These are phyloP conservation scores for Polygonum maritimum DNA, from an alignment of 148 eudicot species.

Conservation along the genomic window DNA sequence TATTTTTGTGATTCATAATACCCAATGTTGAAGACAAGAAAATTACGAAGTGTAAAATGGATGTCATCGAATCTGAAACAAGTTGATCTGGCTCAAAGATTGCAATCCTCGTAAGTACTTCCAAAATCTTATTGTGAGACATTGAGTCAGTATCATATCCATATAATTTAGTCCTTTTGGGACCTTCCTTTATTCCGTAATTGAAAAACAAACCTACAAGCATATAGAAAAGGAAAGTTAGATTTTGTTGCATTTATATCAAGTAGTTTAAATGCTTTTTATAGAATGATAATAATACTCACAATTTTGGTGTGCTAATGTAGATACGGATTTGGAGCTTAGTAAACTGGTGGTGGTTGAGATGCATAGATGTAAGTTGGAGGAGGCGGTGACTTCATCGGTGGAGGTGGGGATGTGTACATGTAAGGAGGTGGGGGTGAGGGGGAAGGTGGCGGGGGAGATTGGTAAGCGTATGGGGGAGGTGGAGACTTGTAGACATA, in stretches of 20 bases:
- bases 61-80: background rate
- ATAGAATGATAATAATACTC: background rate
- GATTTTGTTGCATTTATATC: background rate
- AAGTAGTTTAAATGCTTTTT: background rate
- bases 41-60: background rate
- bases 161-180: background rate
- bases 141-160: background rate
- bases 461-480: background rate
- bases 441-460: background rate
- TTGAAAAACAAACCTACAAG: background rate
- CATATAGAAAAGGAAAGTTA: background rate
- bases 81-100: background rate
- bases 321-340: constrained; percentile 10
- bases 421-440: constrained; percentile 26
- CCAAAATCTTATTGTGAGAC: constrained; percentile 1
- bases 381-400: constrained; percentile 28
- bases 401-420: constrained; percentile 34
- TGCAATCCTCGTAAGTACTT: background rate
- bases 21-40: background rate
- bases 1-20: background rate
- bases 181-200: constrained; percentile 4
- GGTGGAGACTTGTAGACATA: constrained; percentile 8
- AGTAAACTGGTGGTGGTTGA: constrained; percentile 43
- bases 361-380: constrained; percentile 29
- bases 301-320: background rate